These are phyloP conservation scores for Bacidia gigantensis DNA, from an alignment of 495 filamentous ascomycete species.

Conservation along the genomic window DNA sequence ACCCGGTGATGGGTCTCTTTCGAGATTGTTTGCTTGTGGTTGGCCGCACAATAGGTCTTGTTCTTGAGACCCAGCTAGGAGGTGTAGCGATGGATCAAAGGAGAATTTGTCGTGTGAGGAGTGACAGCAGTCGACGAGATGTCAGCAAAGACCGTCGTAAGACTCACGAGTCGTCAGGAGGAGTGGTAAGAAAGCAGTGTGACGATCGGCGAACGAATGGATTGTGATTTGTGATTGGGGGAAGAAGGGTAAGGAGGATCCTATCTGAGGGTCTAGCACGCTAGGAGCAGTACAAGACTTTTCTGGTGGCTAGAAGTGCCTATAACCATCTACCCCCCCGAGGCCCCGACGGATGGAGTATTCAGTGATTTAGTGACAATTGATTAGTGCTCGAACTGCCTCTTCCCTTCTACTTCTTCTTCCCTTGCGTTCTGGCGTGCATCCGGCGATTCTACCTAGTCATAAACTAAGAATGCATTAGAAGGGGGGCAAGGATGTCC, in stretches of 20 bases:
- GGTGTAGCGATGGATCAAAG: not conserved
- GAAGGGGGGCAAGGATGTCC: not conserved
- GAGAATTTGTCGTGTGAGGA: not conserved
- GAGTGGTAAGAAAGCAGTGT: not conserved
- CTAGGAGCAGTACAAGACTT: too few species aligned
- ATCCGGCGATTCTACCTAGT: not conserved
- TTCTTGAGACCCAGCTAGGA: not conserved
- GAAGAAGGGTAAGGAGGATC: too few species aligned
- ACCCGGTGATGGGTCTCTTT: not conserved
- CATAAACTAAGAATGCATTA: not conserved
- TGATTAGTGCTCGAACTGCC: too few species aligned
- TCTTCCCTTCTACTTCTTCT: not conserved
- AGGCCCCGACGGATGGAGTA: not conserved
- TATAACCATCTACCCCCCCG: not conserved
- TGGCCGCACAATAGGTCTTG: not conserved
- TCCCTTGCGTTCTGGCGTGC: constrained; percentile 3
- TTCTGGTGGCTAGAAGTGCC: not conserved
- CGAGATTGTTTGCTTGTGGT: not conserved
- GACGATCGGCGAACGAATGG: not conserved
- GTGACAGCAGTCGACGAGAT: too few species aligned
- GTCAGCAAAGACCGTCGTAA: too few species aligned
- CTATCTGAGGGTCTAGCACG: too few species aligned
- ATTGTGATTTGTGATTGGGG: not conserved
- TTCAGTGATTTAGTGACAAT: not conserved
- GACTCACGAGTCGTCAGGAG: too few species aligned